phyloP scores from a whole-genome alignment of 2,329 filamentous ascomycete genomes.

The Monosporascus sp. region DNA sequence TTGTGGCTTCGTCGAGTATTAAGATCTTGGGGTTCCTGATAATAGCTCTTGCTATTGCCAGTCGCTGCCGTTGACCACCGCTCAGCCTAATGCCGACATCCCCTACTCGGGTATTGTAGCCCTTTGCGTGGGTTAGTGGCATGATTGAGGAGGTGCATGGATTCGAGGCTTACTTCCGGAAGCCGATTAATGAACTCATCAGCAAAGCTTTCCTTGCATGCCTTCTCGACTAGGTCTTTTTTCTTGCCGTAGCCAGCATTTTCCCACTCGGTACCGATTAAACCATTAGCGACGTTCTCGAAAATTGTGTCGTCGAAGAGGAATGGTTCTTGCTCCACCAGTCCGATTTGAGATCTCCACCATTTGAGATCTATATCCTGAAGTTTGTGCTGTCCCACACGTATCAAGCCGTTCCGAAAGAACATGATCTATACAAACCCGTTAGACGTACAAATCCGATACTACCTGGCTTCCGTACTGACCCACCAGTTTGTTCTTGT shows the following conservation, averaged over 20 bases:
- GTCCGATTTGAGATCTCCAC: constrained; percentile 57
- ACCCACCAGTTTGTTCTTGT: constrained; percentile 29
- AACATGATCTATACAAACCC: constrained; percentile 14
- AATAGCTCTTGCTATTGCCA: constrained; percentile 63
- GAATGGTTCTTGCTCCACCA: constrained; percentile 65
- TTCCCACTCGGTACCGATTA: constrained; percentile 50
- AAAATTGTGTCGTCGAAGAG: constrained; percentile 63
- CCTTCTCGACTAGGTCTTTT: constrained; percentile 42
- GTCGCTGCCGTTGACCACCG: constrained; percentile 63
- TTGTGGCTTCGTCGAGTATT: constrained; percentile 64
- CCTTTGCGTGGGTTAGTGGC: constrained; percentile 22
- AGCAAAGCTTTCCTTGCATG: constrained; percentile 53
- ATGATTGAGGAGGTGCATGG: background rate
- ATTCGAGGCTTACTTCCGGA: constrained; percentile 30
- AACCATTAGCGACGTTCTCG: constrained; percentile 56
- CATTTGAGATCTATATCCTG: constrained; percentile 58
- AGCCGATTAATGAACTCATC: constrained; percentile 53
- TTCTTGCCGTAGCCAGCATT: constrained; percentile 42
- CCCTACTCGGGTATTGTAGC: constrained; percentile 59
- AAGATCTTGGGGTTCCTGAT: constrained; percentile 60
- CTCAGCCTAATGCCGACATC: constrained; percentile 61
- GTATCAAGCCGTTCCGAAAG: constrained; percentile 44
- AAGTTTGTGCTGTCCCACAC: constrained; percentile 48
- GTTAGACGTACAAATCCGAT: constrained; percentile 1
- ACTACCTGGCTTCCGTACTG: background rate